phyloP scores from a whole-genome alignment of 2,329 filamentous ascomycete species.

The Aspergillus eucalypticola region DNA sequence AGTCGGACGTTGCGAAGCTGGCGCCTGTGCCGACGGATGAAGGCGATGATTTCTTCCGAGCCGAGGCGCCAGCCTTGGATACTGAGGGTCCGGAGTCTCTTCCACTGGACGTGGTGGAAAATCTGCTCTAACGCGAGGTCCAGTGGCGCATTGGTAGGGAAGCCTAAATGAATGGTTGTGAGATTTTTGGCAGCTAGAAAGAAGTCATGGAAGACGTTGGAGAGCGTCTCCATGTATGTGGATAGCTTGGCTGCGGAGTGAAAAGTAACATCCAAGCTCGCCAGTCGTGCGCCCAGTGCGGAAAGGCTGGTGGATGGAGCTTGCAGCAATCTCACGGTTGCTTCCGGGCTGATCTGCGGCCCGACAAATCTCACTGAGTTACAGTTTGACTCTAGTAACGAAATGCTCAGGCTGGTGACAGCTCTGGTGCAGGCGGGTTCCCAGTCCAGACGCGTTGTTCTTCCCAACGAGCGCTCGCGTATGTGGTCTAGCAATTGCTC shows the following conservation, averaged over 20 bases:
- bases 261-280: slow-evolving; percentile 65
- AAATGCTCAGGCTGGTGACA: slow-evolving; percentile 58
- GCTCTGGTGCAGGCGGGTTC: slow-evolving; percentile 63
- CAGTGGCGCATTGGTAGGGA: slow-evolving; percentile 59
- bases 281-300: slow-evolving; percentile 57
- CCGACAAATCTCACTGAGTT: slow-evolving; percentile 62
- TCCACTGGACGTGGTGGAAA: slow-evolving; percentile 64
- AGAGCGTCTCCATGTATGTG: slow-evolving; percentile 58
- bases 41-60: slow-evolving; percentile 60
- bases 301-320: slow-evolving; percentile 51
- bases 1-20: slow-evolving; percentile 61
- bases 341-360: slow-evolving; percentile 63
- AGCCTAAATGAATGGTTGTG: slow-evolving; percentile 65
- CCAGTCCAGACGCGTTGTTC: slow-evolving; percentile 59
- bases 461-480: slow-evolving; percentile 47
- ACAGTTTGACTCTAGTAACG: slow-evolving; percentile 58
- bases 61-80: slow-evolving; percentile 65
- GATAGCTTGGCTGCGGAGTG: slow-evolving; percentile 60
- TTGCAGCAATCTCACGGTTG: slow-evolving; percentile 54
- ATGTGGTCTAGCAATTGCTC: slow-evolving; percentile 56
- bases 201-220: slow-evolving; percentile 57
- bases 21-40: slow-evolving; percentile 58
- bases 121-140: slow-evolving; percentile 60
- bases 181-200: slow-evolving; percentile 62
- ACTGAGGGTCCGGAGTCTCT: slow-evolving; percentile 62